These are phyloP conservation scores for Ceriops decandra DNA, from an alignment of 345 rosid species.

Conservation along the genomic window DNA sequence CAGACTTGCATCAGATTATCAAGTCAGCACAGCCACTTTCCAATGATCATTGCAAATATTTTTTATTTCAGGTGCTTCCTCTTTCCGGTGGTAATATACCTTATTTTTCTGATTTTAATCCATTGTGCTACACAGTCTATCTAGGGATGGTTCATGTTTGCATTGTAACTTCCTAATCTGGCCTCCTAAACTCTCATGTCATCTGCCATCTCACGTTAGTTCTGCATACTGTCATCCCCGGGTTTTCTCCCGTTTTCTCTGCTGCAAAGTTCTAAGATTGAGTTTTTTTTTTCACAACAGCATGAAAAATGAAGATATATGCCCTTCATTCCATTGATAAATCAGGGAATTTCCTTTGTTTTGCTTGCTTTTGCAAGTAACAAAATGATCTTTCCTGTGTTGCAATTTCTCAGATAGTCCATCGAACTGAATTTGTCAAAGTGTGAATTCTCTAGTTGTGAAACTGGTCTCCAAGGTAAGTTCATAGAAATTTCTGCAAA, in stretches of 20 bases:
- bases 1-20: conserved; percentile 78
- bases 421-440: not conserved
- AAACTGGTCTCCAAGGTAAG: not conserved
- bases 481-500: too few relatives aligned
- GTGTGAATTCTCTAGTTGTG: not conserved
- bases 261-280: not conserved
- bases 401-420: not conserved
- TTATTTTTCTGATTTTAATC: not conserved
- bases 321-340: not conserved
- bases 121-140: not conserved
- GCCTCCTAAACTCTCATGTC: too few relatives aligned
- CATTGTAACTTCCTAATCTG: too few relatives aligned
- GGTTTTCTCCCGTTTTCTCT: not conserved
- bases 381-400: not conserved
- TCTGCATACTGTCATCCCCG: too few relatives aligned
- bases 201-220: too few relatives aligned
- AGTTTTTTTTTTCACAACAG: not conserved
- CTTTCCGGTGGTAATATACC: not conserved
- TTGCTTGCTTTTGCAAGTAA: not conserved
- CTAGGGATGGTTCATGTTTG: too few relatives aligned
- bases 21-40: conserved; percentile 69
- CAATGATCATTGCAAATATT: conserved; percentile 74
- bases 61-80: conserved; percentile 61
- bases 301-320: too few relatives aligned
- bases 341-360: not conserved